These are phyloP conservation scores for Cercospora citrullina DNA, from an alignment of 2,329 filamentous ascomycete genomes.

Conservation along the genomic window DNA sequence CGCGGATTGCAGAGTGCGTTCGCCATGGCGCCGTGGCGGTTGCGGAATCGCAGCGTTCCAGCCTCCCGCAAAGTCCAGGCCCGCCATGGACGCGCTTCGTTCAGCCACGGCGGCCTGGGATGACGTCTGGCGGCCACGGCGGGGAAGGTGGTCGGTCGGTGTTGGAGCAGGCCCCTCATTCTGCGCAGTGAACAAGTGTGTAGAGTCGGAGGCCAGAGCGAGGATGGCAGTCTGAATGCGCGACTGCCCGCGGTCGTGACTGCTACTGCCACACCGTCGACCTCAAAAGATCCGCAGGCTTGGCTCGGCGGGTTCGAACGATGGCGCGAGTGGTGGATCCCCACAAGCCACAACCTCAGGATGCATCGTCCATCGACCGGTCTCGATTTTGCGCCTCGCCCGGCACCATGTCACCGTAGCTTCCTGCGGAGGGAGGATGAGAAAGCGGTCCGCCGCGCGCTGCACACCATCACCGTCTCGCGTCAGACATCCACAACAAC, in stretches of 20 bases:
- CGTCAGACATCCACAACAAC: background rate
- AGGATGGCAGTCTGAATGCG: background rate
- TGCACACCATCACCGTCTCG: background rate
- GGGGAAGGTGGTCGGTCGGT: background rate
- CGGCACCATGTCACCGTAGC: constrained; percentile 1
- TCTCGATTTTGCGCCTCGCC: background rate
- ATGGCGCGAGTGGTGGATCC: background rate
- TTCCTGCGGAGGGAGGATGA: background rate
- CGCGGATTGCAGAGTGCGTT: background rate
- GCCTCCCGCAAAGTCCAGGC: background rate
- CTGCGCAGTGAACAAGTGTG: background rate
- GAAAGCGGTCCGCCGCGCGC: background rate
- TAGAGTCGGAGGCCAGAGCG: background rate
- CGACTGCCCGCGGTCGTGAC: background rate
- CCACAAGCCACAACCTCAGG: background rate
- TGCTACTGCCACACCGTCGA: background rate
- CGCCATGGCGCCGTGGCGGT: background rate
- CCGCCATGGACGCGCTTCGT: background rate
- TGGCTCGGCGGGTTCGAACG: background rate
- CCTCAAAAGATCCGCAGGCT: background rate
- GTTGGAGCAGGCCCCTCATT: background rate
- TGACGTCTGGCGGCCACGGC: background rate
- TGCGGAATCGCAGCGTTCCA: background rate
- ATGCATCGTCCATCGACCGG: background rate
- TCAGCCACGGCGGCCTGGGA: background rate